Base-by-base conservation (phyloP, 768 basidiomycete genomes). In the Punctularia strigosozonata region DNA sequence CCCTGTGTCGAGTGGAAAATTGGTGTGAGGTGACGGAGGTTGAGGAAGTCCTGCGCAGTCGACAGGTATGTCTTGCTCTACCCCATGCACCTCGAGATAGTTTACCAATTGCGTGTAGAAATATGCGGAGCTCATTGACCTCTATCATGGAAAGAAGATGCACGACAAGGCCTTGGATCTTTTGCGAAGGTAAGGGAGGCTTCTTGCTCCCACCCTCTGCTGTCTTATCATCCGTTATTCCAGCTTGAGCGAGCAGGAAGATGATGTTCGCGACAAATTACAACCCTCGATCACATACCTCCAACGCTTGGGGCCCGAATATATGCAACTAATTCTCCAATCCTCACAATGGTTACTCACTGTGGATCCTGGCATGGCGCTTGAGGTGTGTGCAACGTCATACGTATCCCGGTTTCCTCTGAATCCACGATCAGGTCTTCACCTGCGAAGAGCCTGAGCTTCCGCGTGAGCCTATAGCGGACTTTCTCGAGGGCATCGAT, bases 1-100 rank as follows among this genome's bases (percentile, higher is more conserved):
- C 87, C 22, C 58, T 97, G 36, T 98, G 94, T 58, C 73, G 94
- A 31, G 64, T 94, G 19, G 75, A 87, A 2, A 98, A 95, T 57
- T 99, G 91, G 90, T 98, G 94, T 57, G 95, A 97, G 52, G 91
- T 98, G 1, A 77, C 77, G 4, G 86, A 92, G 50, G 87, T 92
- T 1, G 91, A 99, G 55, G 89, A 85, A 53, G 74, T 89, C 43
- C 60, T 99, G 38, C 70, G 76, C 41, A 74, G 73, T 21, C 73
- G 82, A 25, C 80, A 83, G 75, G 92, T 88, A 40, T 22, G 69
- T n/a, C 33, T 50, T n/a, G 13, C 13, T 19, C 17, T 38, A 12
- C 23, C 2, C 7, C 17, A 37, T 31, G 21, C 12, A 3, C 15
- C 1, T 18, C 5, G 22, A 14, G 15, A 13, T 21, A 14, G 31